Percentiles rank a stretch among this genome's conserved stretches.
Conservation (phyloP, 2,329 filamentous ascomycete genomes). For the Neurospora sp. region DNA sequence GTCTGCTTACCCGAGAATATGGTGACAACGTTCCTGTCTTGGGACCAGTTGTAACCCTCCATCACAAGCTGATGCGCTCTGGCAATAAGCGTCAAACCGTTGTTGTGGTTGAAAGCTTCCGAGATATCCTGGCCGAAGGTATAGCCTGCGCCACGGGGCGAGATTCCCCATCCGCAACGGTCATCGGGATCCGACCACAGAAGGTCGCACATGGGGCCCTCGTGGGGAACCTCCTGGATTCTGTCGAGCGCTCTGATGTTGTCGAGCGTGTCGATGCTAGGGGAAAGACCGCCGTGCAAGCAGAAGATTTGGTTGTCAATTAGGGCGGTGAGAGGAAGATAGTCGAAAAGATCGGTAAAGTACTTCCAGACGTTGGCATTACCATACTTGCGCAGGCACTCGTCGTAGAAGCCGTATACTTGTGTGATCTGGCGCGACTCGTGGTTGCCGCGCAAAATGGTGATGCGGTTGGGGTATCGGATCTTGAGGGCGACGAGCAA, state of each 20-base stretch:
- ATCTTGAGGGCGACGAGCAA: conserved; percentile 96
- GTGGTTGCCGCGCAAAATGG: conserved; percentile 96
- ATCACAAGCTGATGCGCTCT: conserved; percentile 97
- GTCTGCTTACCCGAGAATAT: conserved; percentile 77
- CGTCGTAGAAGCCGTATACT: conserved; percentile 98
- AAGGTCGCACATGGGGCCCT: conserved; percentile 95
- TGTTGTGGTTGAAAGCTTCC: conserved; percentile 99
- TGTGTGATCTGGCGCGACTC: conserved; percentile 98
- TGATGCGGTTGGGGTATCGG: conserved; percentile 94
- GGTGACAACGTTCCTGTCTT: conserved; percentile 95
- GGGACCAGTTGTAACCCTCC: conserved; percentile 99
- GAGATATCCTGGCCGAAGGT: conserved; percentile 96
- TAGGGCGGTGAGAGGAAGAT: conserved; percentile 89
- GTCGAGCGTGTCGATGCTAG: conserved; percentile 91
- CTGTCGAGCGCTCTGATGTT: conserved; percentile 93
- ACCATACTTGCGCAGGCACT: conserved; percentile 96
- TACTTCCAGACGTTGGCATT: conserved; percentile 99
- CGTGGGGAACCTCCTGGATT: conserved; percentile 96
- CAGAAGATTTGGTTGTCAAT: conserved; percentile 99
- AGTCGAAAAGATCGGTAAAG: conserved; percentile 98
- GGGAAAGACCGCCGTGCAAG: conserved; percentile 90
- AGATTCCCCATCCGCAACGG: conserved; percentile 91
- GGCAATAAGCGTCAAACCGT: conserved; percentile 89
- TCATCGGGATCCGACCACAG: conserved; percentile 98
- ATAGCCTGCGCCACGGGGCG: conserved; percentile 86